Conservation (phyloP, 2,329 filamentous ascomycete genomes). For the Penicillium hesseltinei region DNA sequence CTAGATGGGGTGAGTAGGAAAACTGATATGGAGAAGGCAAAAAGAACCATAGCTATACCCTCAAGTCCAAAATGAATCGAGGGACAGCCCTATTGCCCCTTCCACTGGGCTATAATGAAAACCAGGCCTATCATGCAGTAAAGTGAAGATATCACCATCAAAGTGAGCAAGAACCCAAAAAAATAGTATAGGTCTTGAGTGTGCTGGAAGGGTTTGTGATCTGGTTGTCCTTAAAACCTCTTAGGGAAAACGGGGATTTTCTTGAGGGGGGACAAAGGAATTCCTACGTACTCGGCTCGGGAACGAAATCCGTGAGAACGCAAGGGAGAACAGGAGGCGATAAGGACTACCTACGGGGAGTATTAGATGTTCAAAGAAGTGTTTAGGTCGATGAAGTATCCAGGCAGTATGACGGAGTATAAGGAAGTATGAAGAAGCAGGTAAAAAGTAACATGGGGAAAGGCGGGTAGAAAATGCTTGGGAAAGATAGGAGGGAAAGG, state of each 20-base stretch:
- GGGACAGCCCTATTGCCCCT: neutral
- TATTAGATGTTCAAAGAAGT: neutral
- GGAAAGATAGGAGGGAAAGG: neutral
- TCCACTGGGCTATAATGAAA: neutral
- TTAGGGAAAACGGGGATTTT: neutral
- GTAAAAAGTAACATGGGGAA: slow-evolving; percentile 10
- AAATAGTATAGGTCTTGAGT: neutral
- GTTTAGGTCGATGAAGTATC: neutral
- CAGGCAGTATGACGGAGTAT: slow-evolving; percentile 1
- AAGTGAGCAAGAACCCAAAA: neutral
- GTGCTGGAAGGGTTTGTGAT: neutral
- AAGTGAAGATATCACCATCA: neutral
- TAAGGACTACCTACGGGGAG: neutral
- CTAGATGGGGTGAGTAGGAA: slow-evolving; percentile 5
- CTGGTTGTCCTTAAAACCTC: neutral
- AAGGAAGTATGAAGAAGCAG: slow-evolving; percentile 3
- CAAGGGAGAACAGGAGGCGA: neutral
- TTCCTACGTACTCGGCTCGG: neutral
- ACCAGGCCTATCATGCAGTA: neutral
- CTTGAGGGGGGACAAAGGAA: neutral
- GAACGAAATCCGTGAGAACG: slow-evolving; percentile 1
- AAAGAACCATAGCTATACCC: neutral
- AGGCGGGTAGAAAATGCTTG: slow-evolving; percentile 2
- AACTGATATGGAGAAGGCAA: neutral
- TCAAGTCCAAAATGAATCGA: neutral